Evolutionary conservation across 2,329 filamentous ascomycete species (phyloP), one percentile per base, ranked within the genome.

Genomic region (Alternaria brassicicola): DNA sequence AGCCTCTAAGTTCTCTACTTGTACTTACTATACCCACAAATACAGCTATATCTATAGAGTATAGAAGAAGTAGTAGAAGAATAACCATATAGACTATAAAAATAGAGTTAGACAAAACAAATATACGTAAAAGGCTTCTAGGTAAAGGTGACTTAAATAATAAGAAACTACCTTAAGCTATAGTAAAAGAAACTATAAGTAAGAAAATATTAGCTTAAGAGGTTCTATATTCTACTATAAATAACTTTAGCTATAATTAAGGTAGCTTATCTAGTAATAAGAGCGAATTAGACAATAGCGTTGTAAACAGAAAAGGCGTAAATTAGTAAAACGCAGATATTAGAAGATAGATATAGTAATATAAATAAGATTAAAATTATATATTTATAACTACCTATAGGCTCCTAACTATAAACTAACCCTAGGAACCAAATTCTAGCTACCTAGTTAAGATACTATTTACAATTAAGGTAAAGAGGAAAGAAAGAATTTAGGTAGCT

Each of bases 261-360:
- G 28, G 46, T 31, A 51, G 41, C 21, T 57, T 21, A 52, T 59
- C 52, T 28, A 55, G 52, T 28, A 21, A 59, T 43, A 15, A 50
- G 15, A 59, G 46, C 28, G 28, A 59, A 48, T 43, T 12, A 35
- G 39, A 48, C 28, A 21, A 49, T 31, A 28, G 36, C 21, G 8
- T 51, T 52, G 33, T 55, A 19, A 42, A 48, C 21, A 23, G 47
- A 55, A 47, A 51, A 55, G 57, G 52, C 23, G 26, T 52, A 26
- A 60, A 56, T 60, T n/a, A 25, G 57, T 17, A 55, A 33, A 52
- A 55, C n/a, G 36, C 23, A 49, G 42, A 52, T 19, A 21, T 48
- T 47, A 6, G 48, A 45, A 55, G 23, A 48, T 51, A 55, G 46
- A 59, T n/a, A 59, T 48, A 28, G 42, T 54, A 53, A 36, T 10